A percentile compares a stretch with the other conserved stretches of the same genome.
These are phyloP conservation scores for Anthracocystis panici-leucophaei DNA, from an alignment of 1,284 basidiomycete species.

Conservation along the genomic window DNA sequence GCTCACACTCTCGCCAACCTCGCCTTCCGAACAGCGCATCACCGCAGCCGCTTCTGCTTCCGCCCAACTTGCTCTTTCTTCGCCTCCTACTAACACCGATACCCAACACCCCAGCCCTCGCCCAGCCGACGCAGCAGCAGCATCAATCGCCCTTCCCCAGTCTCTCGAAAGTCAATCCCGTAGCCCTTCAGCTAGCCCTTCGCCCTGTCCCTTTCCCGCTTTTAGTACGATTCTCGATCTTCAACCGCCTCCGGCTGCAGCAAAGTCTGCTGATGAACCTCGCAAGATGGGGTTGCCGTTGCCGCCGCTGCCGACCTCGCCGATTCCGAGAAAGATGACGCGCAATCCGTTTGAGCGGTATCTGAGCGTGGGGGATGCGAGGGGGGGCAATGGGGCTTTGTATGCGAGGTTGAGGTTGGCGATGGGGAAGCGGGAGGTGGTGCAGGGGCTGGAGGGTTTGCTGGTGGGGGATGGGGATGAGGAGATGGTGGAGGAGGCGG, in stretches of 20 bases:
- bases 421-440: neutral
- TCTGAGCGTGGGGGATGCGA: slow-evolving; percentile 12
- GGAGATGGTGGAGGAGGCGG: slow-evolving; percentile 6
- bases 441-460: slow-evolving; percentile 9
- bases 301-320: slow-evolving; percentile 37
- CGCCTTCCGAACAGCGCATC: slow-evolving; percentile 30
- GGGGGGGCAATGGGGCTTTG: slow-evolving; percentile 1
- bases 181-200: slow-evolving; percentile 39
- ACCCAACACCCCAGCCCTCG: neutral
- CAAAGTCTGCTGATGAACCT: slow-evolving; percentile 3
- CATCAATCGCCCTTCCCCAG: slow-evolving; percentile 26
- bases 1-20: slow-evolving; percentile 32
- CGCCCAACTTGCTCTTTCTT: slow-evolving; percentile 16
- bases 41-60: slow-evolving; percentile 16
- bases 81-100: slow-evolving; percentile 4
- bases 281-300: slow-evolving; percentile 26
- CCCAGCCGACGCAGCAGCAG: neutral
- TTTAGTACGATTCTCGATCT: slow-evolving; percentile 1
- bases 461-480: slow-evolving; percentile 4
- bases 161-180: slow-evolving; percentile 38
- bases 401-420: slow-evolving; percentile 17
- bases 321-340: slow-evolving; percentile 51
- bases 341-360: slow-evolving; percentile 50
- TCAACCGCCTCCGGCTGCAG: neutral
- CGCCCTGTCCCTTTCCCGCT: slow-evolving; percentile 36